Conservation (phyloP, 225 moss, liverwort and hornwort genomes). For the Polytrichum commune region DNA sequence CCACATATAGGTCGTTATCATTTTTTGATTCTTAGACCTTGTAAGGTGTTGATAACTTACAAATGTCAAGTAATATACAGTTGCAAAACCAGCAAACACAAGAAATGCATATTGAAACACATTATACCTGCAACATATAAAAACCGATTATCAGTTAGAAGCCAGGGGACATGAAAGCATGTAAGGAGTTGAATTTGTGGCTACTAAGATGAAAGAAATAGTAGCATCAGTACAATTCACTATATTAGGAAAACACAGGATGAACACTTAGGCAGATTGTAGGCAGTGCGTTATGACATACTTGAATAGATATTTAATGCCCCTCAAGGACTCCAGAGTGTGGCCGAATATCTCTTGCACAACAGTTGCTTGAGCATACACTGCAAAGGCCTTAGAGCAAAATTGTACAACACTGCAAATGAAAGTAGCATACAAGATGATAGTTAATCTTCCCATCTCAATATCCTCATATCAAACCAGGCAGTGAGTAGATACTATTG, state of each 20-base stretch:
- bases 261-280: background rate
- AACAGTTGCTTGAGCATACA: slow-evolving; percentile 74
- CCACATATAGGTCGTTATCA: background rate
- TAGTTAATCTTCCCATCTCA: too few relatives aligned
- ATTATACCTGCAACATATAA: slow-evolving; percentile 53
- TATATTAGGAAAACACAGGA: too few relatives aligned
- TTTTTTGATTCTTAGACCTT: background rate
- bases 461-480: too few relatives aligned
- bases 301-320: slow-evolving; percentile 79
- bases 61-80: slow-evolving; percentile 58
- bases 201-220: too few relatives aligned
- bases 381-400: slow-evolving; percentile 67
- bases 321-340: slow-evolving; percentile 59
- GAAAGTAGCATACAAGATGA: background rate
- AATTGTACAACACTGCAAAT: slow-evolving; percentile 72
- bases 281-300: slow-evolving; percentile 1
- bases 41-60: slow-evolving; percentile 36
- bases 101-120: slow-evolving; percentile 74
- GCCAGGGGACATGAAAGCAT: too few relatives aligned
- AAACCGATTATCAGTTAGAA: background rate
- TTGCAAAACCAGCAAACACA: slow-evolving; percentile 48
- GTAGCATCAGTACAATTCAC: too few relatives aligned
- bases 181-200: too few relatives aligned
- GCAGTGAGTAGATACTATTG: too few relatives aligned
- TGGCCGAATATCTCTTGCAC: slow-evolving; percentile 82